Conservation (phyloP, 176 grass and related monocot species). For the Bothriochloa decipiens region DNA sequence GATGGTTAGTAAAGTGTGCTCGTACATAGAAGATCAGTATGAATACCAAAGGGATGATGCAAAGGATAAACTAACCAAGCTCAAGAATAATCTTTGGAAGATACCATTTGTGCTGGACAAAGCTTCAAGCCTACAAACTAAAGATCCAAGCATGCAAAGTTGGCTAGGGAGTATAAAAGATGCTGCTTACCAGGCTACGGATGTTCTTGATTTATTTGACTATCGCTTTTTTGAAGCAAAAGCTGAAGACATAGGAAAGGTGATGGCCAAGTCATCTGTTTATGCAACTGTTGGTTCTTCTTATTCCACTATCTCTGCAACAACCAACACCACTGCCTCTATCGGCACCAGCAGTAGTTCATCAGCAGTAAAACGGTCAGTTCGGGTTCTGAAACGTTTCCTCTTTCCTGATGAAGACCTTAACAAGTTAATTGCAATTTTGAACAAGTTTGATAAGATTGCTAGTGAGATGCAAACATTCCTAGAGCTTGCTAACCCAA, state of each 20-base stretch:
- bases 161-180: constrained; percentile 39
- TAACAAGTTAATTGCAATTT: not conserved
- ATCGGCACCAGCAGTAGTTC: constrained; percentile 11
- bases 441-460: constrained; percentile 31
- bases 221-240: constrained; percentile 32
- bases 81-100: constrained; percentile 18
- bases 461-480: constrained; percentile 21
- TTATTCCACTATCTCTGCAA: not conserved
- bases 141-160: not conserved
- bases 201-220: constrained; percentile 47
- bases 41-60: constrained; percentile 40
- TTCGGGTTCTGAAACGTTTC: not conserved
- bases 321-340: not conserved
- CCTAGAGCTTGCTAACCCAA: not conserved
- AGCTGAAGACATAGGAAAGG: constrained; percentile 12
- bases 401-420: constrained; percentile 37
- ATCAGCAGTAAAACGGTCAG: constrained; percentile 10
- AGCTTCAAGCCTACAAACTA: constrained; percentile 15
- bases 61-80: constrained; percentile 42
- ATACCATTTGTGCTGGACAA: not conserved
- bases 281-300: constrained; percentile 2
- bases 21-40: constrained; percentile 41
- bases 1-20: constrained; percentile 36
- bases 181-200: constrained; percentile 32
- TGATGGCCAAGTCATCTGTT: not conserved